Percentiles rank a stretch among this genome's conserved stretches.
phyloP scores from a whole-genome alignment of 2,329 filamentous ascomycete species.

The Fusarium abutilonis region DNA sequence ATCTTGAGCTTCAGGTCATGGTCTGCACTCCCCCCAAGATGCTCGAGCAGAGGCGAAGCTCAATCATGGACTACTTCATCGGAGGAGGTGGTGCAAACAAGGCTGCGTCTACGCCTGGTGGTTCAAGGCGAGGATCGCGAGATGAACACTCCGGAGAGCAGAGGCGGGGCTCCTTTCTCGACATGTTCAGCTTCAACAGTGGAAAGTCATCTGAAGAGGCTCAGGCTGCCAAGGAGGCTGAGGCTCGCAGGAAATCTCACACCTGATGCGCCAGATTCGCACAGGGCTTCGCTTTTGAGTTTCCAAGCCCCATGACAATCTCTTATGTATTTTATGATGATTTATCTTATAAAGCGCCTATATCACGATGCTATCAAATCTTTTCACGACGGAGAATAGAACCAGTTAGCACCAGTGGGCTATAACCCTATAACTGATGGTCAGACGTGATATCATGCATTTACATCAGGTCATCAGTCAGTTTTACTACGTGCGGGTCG shows the following conservation, averaged over 20 bases:
- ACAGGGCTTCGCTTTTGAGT: background rate
- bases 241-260: slow-evolving; percentile 32
- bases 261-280: background rate
- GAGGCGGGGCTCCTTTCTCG: slow-evolving; percentile 32
- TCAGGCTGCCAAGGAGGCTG: slow-evolving; percentile 6
- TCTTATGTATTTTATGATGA: background rate
- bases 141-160: slow-evolving; percentile 17
- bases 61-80: slow-evolving; percentile 30
- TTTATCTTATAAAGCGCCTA: background rate
- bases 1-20: slow-evolving; percentile 37
- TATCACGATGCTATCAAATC: background rate
- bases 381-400: background rate
- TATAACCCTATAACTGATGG: too few species aligned
- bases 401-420: too few species aligned
- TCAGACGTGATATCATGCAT: too few species aligned
- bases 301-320: background rate
- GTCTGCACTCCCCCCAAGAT: slow-evolving; percentile 24
- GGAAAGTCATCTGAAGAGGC: slow-evolving; percentile 1
- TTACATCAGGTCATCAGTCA: too few species aligned
- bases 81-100: slow-evolving; percentile 2
- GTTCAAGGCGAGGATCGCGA: slow-evolving; percentile 20
- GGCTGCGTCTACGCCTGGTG: slow-evolving; percentile 14
- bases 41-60: slow-evolving; percentile 31
- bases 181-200: slow-evolving; percentile 27
- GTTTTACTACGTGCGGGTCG: too few species aligned